Evolutionary conservation across 2,329 filamentous ascomycete species (phyloP).

Genomic region (Cercospora berteroae): DNA sequence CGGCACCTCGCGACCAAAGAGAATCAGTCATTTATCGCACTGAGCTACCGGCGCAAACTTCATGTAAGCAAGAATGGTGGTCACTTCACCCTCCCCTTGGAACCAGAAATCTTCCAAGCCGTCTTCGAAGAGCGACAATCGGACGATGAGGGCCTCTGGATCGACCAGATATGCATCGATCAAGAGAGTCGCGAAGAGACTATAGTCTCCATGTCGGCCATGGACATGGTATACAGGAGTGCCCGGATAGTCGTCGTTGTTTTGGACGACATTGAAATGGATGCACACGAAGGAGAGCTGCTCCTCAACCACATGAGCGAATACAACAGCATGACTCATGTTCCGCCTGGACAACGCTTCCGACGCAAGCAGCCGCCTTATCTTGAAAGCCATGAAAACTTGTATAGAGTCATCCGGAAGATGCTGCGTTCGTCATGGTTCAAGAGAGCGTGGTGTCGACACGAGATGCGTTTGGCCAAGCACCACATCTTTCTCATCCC

Average conservation of each 20-base stretch:
- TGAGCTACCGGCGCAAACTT: constrained; percentile 46
- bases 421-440: constrained; percentile 46
- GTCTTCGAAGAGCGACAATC: constrained; percentile 41
- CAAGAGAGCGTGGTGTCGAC: constrained; percentile 46
- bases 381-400: constrained; percentile 34
- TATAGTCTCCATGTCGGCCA: constrained; percentile 41
- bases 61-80: constrained; percentile 34
- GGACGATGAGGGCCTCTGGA: constrained; percentile 45
- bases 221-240: constrained; percentile 45
- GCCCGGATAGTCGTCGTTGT: constrained; percentile 43
- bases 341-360: constrained; percentile 34
- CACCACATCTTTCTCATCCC: constrained; percentile 45
- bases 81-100: constrained; percentile 43
- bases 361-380: constrained; percentile 35
- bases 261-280: constrained; percentile 43
- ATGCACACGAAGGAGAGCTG: constrained; percentile 38
- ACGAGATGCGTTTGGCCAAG: constrained; percentile 45
- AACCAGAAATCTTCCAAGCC: constrained; percentile 42
- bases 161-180: constrained; percentile 48
- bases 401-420: constrained; percentile 38
- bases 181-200: constrained; percentile 43
- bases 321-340: constrained; percentile 36
- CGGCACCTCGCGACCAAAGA: constrained; percentile 35
- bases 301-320: constrained; percentile 43
- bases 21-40: constrained; percentile 44